Conservation (phyloP, 257 asterid genomes). For the Vinca minor region DNA sequence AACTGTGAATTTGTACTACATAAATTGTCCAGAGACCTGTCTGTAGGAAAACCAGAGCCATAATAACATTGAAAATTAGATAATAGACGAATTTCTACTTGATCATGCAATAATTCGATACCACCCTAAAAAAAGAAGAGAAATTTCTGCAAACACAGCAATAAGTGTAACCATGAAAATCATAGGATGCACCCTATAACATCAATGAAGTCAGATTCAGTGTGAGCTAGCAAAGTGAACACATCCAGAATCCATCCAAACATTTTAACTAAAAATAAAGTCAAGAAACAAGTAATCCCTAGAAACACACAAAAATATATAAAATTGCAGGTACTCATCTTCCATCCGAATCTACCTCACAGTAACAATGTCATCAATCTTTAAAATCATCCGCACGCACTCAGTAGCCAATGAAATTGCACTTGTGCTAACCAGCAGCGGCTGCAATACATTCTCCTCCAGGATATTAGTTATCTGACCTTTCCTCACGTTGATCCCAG, state of each 20-base stretch:
- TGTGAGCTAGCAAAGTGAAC: constrained; percentile 3
- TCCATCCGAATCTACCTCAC: constrained; percentile 62
- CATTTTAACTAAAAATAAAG: constrained; percentile 12
- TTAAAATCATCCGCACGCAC: constrained; percentile 97
- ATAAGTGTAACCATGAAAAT: not conserved
- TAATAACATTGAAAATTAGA: not conserved
- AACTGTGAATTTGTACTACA: not conserved
- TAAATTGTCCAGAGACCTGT: not conserved
- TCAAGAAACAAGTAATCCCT: constrained; percentile 16
- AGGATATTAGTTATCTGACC: constrained; percentile 92
- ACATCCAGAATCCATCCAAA: constrained; percentile 4
- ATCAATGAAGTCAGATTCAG: constrained; percentile 12
- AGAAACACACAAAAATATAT: constrained; percentile 18
- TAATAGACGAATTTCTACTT: not conserved
- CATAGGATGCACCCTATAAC: too few species aligned
- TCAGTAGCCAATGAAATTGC: constrained; percentile 82
- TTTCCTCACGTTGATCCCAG: constrained; percentile 99
- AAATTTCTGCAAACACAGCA: not conserved
- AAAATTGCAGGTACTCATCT: constrained; percentile 17
- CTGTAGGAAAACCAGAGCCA: not conserved
- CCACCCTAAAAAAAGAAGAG: too few species aligned
- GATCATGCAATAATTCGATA: not conserved
- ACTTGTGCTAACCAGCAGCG: constrained; percentile 94
- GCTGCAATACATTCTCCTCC: constrained; percentile 99
- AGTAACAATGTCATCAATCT: constrained; percentile 96